A percentile compares a stretch with the other conserved stretches of the same genome.
Evolutionary conservation across 2,329 filamentous ascomycete species (phyloP).

Genomic region (Calonectria leucothoes): DNA sequence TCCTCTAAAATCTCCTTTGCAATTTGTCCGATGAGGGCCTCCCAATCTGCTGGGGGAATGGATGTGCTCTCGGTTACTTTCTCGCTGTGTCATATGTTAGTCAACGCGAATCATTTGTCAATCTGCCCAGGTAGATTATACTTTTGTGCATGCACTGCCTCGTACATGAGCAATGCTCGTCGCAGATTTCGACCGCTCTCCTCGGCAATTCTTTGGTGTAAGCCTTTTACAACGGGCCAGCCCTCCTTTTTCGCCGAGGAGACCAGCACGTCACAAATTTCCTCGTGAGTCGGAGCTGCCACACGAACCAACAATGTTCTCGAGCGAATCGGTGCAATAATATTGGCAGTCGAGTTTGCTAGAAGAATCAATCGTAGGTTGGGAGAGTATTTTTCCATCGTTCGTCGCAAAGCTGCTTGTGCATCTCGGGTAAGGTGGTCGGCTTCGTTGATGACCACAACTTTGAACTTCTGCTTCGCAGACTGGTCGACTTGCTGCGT

Average conservation of each 20-base stretch:
- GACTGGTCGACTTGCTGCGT: slow-evolving; percentile 97
- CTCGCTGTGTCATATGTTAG: slow-evolving; percentile 71
- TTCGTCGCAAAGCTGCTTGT: slow-evolving; percentile 91
- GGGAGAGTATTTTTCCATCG: slow-evolving; percentile 99
- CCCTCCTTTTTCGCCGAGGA: slow-evolving; percentile 80
- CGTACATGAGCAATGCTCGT: slow-evolving; percentile 93
- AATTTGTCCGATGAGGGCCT: slow-evolving; percentile 87
- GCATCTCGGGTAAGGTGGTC: slow-evolving; percentile 95
- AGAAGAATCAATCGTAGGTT: slow-evolving; percentile 92
- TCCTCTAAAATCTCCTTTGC: slow-evolving; percentile 95
- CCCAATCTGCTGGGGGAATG: slow-evolving; percentile 97
- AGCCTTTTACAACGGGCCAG: slow-evolving; percentile 79
- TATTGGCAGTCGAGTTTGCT: slow-evolving; percentile 97
- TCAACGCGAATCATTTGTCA: neutral
- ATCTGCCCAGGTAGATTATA: slow-evolving; percentile 57
- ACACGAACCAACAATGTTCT: slow-evolving; percentile 92
- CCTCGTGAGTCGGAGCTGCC: slow-evolving; percentile 84
- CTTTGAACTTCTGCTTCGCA: slow-evolving; percentile 94
- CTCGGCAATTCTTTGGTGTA: slow-evolving; percentile 87
- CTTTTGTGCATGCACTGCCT: slow-evolving; percentile 98
- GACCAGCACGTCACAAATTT: slow-evolving; percentile 85
- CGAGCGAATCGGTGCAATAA: slow-evolving; percentile 97
- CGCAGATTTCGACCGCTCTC: slow-evolving; percentile 93
- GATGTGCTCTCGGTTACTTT: slow-evolving; percentile 88
- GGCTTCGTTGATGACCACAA: slow-evolving; percentile 98